A percentile compares a stretch with the other conserved stretches of the same genome.
Conservation (phyloP, 306 rosid species). For the Castanea sativa region DNA sequence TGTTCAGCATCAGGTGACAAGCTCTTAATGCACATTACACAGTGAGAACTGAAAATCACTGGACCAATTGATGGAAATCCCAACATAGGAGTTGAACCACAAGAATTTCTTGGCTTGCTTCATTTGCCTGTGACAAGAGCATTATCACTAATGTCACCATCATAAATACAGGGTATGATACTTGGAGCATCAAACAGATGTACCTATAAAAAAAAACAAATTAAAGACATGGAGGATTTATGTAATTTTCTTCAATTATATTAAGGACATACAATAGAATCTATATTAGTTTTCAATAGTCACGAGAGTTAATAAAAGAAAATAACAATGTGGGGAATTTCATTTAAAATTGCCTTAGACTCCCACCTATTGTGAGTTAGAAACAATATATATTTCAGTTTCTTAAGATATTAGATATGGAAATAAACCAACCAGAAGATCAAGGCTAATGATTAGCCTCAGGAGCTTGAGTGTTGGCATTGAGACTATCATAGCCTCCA, state of each 20-base stretch:
- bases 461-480: slow-evolving; percentile 32
- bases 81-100: background rate
- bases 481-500: slow-evolving; percentile 49
- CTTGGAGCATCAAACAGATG: background rate
- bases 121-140: background rate
- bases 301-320: background rate
- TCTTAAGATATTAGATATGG: background rate
- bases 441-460: slow-evolving; percentile 40
- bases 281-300: background rate
- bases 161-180: background rate
- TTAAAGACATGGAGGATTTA: background rate
- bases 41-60: background rate
- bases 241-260: background rate
- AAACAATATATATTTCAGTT: background rate
- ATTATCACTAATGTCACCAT: background rate
- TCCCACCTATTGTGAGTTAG: background rate
- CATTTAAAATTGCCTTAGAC: background rate
- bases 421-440: slow-evolving; percentile 13
- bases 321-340: background rate
- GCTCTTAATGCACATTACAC: background rate
- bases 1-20: background rate
- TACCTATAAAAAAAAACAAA: background rate
- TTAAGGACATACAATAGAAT: background rate
- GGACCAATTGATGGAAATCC: background rate
- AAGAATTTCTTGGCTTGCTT: background rate